Base-by-base conservation (phyloP, 768 basidiomycete species). In the Mycena belliarum region DNA sequence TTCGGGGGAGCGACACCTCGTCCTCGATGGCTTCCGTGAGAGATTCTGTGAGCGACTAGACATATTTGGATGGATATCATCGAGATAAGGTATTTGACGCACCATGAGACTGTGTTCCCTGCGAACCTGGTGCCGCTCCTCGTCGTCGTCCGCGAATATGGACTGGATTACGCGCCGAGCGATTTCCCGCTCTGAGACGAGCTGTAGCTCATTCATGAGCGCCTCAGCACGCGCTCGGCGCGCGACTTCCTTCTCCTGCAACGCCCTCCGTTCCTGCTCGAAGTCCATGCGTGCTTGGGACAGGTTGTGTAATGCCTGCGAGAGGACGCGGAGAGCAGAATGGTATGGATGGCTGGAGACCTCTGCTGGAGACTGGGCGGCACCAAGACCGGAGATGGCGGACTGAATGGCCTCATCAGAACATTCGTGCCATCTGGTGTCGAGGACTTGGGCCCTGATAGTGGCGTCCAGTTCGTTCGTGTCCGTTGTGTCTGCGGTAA, bases 391-490 rank as follows among this genome's bases (percentile, higher is more conserved):
- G 0, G 88, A 80, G 23, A 92, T 81, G 4, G 83, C 79, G 16
- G 78, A 73, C 58, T 87, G 84, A 41, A 93, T 87, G 2, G 81
- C 86, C 47, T 89, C 83, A 69, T 93, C 89, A 3, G 89, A 85
- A 64, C 84, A 86, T 23, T 84, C 81, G 66, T 93, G 91, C 90
- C 91, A 94, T 67, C 77, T 81, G 10, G 84, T 88, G 2, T 79
- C 74, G 18, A 93, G 77, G 12, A 92, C 78, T 57, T 83, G 79
- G 2, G 77, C 68, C 1, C 76, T 72, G 14, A 76, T 60, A 3
- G 65, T 41, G 26, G 75, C 51, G 54, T 66, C 52, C 40, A 79
- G 68, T 8, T 73, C 65, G 12, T 73, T 67, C 6, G 69, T 55
- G 28, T 79, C 73, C 6, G 71, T 66, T 23, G 79, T 75, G 26